These are phyloP conservation scores for Nemania sp. DNA, from an alignment of 2,329 filamentous ascomycete genomes.

Conservation along the genomic window DNA sequence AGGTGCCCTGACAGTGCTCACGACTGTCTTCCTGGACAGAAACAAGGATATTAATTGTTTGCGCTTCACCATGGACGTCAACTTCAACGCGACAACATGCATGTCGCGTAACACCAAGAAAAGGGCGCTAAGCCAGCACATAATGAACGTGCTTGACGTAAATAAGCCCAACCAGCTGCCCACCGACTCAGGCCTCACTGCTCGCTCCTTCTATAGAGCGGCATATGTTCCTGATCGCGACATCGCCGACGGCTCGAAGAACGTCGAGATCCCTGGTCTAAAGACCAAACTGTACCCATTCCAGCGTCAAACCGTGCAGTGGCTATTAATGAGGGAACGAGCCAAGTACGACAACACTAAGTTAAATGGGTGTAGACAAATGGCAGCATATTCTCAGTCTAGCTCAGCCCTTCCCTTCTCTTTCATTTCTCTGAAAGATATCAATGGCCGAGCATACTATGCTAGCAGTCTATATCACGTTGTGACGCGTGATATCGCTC, in stretches of 20 bases:
- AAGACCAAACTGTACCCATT: conserved; percentile 68
- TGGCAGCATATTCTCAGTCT: conserved; percentile 34
- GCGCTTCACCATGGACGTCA: conserved; percentile 42
- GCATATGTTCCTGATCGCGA: conserved; percentile 62
- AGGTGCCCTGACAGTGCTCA: conserved; percentile 41
- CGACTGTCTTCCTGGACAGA: conserved; percentile 39
- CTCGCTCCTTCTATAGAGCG: conserved; percentile 69
- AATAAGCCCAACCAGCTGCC: not conserved
- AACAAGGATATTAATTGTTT: conserved; percentile 35
- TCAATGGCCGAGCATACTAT: conserved; percentile 43
- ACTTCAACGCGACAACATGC: conserved; percentile 48
- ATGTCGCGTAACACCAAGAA: conserved; percentile 39
- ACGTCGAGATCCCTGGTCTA: conserved; percentile 49
- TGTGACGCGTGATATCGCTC: conserved; percentile 52
- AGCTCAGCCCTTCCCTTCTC: conserved; percentile 44
- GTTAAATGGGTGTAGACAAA: conserved; percentile 22
- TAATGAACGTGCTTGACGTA: conserved; percentile 44
- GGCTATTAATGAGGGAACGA: conserved; percentile 70
- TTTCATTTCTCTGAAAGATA: conserved; percentile 51
- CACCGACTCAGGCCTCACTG: conserved; percentile 30
- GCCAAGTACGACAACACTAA: conserved; percentile 48
- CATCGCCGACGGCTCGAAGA: conserved; percentile 42
- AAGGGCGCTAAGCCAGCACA: conserved; percentile 39
- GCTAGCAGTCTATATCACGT: conserved; percentile 65
- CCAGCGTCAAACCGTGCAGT: conserved; percentile 70